A percentile compares a stretch with the other conserved stretches of the same genome.
Evolutionary conservation across 495 filamentous ascomycete species (phyloP).

Genomic region (Podospora pseudocomata): DNA sequence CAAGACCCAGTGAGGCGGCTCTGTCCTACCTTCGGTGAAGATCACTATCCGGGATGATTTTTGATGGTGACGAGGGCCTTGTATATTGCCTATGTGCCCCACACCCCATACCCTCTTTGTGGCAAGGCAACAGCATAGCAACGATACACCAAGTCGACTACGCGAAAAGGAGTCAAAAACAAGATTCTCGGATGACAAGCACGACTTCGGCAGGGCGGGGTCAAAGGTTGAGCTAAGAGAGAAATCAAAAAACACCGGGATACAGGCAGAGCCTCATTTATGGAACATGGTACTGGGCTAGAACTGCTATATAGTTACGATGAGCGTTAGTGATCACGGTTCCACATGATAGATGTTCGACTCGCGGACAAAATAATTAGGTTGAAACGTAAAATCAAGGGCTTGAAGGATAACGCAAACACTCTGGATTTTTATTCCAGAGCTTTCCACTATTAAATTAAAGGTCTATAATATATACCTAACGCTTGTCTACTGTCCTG

Average conservation of each 20-base stretch:
- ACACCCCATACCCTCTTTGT: background rate
- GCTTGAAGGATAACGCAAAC: too few species aligned
- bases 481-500: too few species aligned
- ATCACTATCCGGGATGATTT: background rate
- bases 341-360: background rate
- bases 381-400: too few species aligned
- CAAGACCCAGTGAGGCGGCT: slow-evolving; percentile 33
- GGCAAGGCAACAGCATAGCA: background rate
- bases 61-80: background rate
- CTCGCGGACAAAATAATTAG: too few species aligned
- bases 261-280: background rate
- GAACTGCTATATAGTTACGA: background rate
- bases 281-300: background rate
- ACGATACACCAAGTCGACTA: background rate
- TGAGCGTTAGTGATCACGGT: background rate
- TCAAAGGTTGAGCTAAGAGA: too few species aligned
- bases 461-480: too few species aligned
- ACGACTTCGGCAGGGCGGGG: too few species aligned
- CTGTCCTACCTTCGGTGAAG: background rate
- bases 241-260: background rate
- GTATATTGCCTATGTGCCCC: background rate
- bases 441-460: too few species aligned
- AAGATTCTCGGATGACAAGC: background rate
- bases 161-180: background rate
- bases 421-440: too few species aligned